These are phyloP conservation scores for Rhynchosporium agropyri DNA, from an alignment of 2,329 filamentous ascomycete species.

Conservation along the genomic window DNA sequence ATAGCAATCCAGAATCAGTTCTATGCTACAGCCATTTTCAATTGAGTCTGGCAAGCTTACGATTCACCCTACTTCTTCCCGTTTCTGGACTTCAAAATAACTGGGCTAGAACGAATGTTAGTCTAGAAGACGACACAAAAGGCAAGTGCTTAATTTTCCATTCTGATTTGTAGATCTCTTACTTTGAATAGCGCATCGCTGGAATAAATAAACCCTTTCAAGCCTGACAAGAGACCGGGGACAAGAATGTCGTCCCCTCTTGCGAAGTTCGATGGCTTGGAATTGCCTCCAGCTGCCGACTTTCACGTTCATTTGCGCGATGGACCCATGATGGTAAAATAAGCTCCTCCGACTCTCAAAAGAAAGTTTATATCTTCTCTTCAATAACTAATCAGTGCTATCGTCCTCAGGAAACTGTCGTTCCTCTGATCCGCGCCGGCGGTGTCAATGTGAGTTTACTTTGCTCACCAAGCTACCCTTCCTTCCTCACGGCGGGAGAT, in stretches of 20 bases:
- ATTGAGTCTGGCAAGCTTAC: no score
- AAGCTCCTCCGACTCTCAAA: not conserved
- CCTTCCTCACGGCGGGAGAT: not conserved
- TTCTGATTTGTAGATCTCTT: no score
- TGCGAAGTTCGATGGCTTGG: slow-evolving; percentile 43
- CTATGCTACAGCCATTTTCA: no score
- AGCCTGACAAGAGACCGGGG: not conserved
- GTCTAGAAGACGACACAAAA: no score
- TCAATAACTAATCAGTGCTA: not conserved
- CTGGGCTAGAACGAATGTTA: no score
- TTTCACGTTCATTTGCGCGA: slow-evolving; percentile 64
- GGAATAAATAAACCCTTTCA: no score
- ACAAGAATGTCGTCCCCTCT: slow-evolving; percentile 22
- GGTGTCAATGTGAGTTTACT: slow-evolving; percentile 55
- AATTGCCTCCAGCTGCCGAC: slow-evolving; percentile 67
- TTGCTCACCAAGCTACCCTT: not conserved
- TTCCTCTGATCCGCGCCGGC: slow-evolving; percentile 58
- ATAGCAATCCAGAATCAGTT: no score
- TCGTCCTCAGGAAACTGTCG: slow-evolving; percentile 50
- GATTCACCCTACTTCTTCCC: no score
- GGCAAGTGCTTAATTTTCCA: no score
- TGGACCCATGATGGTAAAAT: slow-evolving; percentile 12
- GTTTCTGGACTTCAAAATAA: no score
- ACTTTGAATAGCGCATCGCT: no score
- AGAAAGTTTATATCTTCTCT: not conserved